phyloP scores from a whole-genome alignment of 2,329 filamentous ascomycete genomes.

The Arthrobotrys sphaeroides region DNA sequence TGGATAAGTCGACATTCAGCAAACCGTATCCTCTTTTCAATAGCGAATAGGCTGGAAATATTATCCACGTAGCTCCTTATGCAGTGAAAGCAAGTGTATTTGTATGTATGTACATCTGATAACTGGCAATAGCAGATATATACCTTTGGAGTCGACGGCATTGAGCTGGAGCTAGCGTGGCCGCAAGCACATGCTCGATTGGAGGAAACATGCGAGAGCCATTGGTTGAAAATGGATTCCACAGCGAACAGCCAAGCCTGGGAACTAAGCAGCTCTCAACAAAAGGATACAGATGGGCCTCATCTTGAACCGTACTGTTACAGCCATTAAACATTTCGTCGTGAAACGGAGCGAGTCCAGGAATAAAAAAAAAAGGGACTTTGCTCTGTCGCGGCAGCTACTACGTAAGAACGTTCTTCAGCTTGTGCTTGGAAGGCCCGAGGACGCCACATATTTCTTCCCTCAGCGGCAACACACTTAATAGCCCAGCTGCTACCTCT shows the following conservation, averaged over 20 bases:
- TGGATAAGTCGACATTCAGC: too few relatives aligned
- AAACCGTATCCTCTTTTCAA: neutral
- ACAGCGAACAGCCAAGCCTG: constrained; percentile 25
- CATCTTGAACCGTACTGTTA: constrained; percentile 4
- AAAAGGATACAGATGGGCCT: neutral
- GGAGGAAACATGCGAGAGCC: constrained; percentile 42
- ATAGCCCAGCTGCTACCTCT: neutral
- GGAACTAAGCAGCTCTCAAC: neutral
- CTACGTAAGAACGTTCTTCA: neutral
- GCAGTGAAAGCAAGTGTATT: neutral
- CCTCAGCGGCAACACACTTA: constrained; percentile 29
- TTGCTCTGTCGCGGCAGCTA: neutral
- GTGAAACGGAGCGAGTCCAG: neutral
- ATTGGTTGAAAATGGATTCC: constrained; percentile 52
- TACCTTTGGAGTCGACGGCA: too few relatives aligned
- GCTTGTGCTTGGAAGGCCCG: neutral
- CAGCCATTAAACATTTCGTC: constrained; percentile 4
- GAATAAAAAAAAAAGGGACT: neutral
- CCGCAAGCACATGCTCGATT: constrained; percentile 50
- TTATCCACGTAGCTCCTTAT: too few relatives aligned
- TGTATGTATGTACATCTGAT: neutral
- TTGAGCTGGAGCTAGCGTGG: constrained; percentile 5
- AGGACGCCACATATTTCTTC: constrained; percentile 47
- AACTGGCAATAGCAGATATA: neutral
- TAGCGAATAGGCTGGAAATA: too few relatives aligned